A percentile compares a stretch with the other conserved stretches of the same genome.
phyloP scores from a whole-genome alignment of 352 stramenopile species.

The Phytophthora colocasiae region DNA sequence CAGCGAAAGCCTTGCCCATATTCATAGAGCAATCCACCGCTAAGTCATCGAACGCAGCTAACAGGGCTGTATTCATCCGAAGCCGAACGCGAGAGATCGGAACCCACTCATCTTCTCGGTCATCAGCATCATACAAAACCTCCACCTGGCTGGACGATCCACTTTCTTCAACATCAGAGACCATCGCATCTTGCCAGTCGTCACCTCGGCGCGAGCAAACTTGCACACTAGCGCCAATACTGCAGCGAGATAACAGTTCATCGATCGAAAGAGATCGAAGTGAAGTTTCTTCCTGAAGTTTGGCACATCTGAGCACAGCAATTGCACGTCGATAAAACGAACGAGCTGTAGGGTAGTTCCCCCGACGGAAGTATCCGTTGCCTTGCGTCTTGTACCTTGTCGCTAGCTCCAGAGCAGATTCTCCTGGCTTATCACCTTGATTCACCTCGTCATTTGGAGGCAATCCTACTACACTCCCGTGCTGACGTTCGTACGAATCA shows the following conservation, averaged over 20 bases:
- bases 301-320: constrained; percentile 48
- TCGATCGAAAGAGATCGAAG: constrained; percentile 39
- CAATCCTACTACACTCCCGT: constrained; percentile 66
- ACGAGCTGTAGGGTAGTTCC: constrained; percentile 63
- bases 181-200: constrained; percentile 60
- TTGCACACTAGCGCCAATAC: constrained; percentile 62
- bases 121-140: constrained; percentile 65
- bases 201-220: constrained; percentile 32
- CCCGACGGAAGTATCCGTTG: constrained; percentile 69
- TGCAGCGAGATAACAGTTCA: constrained; percentile 49
- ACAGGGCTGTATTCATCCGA: constrained; percentile 58
- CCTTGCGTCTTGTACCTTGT: constrained; percentile 55
- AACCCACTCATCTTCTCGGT: constrained; percentile 60
- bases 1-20: constrained; percentile 75
- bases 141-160: constrained; percentile 51
- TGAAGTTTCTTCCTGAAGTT: constrained; percentile 54
- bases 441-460: constrained; percentile 28
- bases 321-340: constrained; percentile 73
- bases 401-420: constrained; percentile 33
- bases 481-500: constrained; percentile 51
- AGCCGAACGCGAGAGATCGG: constrained; percentile 56
- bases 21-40: constrained; percentile 83
- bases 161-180: constrained; percentile 64
- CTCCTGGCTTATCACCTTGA: constrained; percentile 5
- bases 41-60: constrained; percentile 60